Percentiles rank a stretch among this genome's conserved stretches.
Evolutionary conservation across 805 yeast species (phyloP).

Genomic region (Starmerella roubikii): DNA sequence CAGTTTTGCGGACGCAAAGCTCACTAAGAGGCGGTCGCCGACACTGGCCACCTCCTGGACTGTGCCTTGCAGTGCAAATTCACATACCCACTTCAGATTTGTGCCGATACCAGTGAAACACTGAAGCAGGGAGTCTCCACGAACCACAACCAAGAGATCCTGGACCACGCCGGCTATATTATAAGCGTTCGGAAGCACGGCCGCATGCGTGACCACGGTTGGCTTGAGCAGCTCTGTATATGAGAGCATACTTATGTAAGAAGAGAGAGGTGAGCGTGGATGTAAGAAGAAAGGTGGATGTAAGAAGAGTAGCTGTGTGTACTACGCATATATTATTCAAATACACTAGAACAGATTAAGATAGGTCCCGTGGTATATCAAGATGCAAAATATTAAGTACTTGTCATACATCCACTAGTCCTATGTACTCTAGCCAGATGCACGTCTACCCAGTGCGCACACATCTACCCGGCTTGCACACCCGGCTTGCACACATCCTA

Average conservation of each 20-base stretch:
- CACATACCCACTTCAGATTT: slow-evolving; percentile 34
- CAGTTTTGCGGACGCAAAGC: slow-evolving; percentile 64
- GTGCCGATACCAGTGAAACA: slow-evolving; percentile 31
- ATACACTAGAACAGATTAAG: too few relatives aligned
- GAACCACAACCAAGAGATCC: slow-evolving; percentile 43
- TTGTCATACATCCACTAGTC: too few relatives aligned
- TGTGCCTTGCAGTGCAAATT: slow-evolving; percentile 57
- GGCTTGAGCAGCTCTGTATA: slow-evolving; percentile 69
- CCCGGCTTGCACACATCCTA: too few relatives aligned
- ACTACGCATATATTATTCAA: too few relatives aligned
- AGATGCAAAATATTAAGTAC: too few relatives aligned
- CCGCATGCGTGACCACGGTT: slow-evolving; percentile 45
- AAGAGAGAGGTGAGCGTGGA: too few relatives aligned
- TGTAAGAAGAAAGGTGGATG: too few relatives aligned
- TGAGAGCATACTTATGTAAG: slow-evolving; percentile 45
- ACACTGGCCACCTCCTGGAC: slow-evolving; percentile 45
- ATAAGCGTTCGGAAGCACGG: slow-evolving; percentile 29
- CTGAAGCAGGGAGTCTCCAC: slow-evolving; percentile 51
- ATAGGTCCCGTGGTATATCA: too few relatives aligned
- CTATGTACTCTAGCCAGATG: too few relatives aligned
- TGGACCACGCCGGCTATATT: slow-evolving; percentile 19
- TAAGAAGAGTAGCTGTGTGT: too few relatives aligned
- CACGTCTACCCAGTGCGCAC: too few relatives aligned
- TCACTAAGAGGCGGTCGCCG: slow-evolving; percentile 28
- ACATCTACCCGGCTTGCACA: too few relatives aligned